Evolutionary conservation across 139 green algal genomes (phyloP).

Genomic region (Chlamydomonas sp.): DNA sequence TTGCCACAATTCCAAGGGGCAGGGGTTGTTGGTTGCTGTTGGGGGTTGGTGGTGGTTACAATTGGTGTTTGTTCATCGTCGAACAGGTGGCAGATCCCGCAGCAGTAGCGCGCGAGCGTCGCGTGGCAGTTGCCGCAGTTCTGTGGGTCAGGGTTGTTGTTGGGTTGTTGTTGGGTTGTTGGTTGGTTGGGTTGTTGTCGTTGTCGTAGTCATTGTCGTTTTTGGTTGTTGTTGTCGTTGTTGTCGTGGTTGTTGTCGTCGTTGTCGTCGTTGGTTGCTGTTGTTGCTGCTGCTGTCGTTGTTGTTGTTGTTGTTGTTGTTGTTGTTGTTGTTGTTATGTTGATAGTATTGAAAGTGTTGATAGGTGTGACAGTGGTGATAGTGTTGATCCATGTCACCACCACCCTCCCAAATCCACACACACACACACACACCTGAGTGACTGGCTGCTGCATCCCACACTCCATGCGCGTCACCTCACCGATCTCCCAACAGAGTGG

Average conservation of each 20-base stretch:
- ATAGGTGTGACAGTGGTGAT: too few species aligned
- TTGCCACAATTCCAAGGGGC: background rate
- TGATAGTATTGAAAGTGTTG: background rate
- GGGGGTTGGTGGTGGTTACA: background rate
- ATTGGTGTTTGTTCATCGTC: conserved; percentile 69
- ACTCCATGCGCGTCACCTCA: too few species aligned
- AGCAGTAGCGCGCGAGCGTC: conserved; percentile 83
- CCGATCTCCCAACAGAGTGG: too few species aligned
- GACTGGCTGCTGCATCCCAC: too few species aligned
- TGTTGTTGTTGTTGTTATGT: background rate
- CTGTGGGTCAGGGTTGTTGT: background rate
- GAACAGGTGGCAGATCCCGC: conserved; percentile 92
- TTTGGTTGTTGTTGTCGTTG: too few species aligned
- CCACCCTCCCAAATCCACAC: too few species aligned
- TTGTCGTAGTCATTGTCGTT: too few species aligned
- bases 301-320: background rate
- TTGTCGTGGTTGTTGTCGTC: too few species aligned
- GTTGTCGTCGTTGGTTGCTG: too few species aligned
- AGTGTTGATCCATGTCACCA: too few species aligned
- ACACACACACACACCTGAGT: too few species aligned
- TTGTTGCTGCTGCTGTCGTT: too few species aligned
- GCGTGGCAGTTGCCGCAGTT: background rate
- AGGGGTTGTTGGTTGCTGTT: background rate
- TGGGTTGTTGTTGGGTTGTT: background rate
- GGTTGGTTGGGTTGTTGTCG: background rate